Evolutionary conservation across 345 rosid genomes (phyloP).

Genomic region (Noccaea caerulescens): DNA sequence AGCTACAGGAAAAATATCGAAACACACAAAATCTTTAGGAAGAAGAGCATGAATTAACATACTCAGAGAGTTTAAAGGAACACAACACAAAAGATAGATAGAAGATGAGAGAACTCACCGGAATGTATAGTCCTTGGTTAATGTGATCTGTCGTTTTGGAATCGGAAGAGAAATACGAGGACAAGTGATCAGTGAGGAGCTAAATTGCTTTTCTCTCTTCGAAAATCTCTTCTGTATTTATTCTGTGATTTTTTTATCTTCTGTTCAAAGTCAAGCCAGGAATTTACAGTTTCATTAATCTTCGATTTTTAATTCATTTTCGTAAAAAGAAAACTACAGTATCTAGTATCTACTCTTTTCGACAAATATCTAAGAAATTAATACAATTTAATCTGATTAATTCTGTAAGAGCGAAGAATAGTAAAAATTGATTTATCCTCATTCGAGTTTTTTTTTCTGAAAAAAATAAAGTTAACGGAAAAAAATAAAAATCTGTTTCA

Average conservation of each 20-base stretch:
- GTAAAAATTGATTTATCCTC: too few species aligned
- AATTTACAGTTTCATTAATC: conserved; percentile 14
- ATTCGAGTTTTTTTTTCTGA: too few species aligned
- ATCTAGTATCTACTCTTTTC: conserved; percentile 6
- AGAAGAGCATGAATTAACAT: background rate
- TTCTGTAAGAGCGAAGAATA: too few species aligned
- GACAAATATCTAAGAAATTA: background rate
- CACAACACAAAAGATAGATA: background rate
- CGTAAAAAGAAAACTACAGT: background rate
- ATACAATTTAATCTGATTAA: background rate
- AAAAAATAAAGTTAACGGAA: too few species aligned
- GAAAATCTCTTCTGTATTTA: conserved; percentile 21
- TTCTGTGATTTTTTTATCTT: background rate
- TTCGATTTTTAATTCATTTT: background rate
- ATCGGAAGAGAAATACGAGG: background rate
- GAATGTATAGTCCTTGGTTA: background rate
- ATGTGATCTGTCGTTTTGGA: conserved; percentile 18
- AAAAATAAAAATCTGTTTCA: too few species aligned
- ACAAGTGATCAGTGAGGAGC: conserved; percentile 13
- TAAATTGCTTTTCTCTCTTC: conserved; percentile 5
- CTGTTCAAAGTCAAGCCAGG: conserved; percentile 4
- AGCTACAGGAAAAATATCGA: background rate
- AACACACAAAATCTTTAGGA: background rate
- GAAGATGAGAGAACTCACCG: conserved; percentile 9
- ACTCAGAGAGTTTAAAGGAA: background rate